Conservation (phyloP, 441 rosid genomes). For the Gossypium trilobum region DNA sequence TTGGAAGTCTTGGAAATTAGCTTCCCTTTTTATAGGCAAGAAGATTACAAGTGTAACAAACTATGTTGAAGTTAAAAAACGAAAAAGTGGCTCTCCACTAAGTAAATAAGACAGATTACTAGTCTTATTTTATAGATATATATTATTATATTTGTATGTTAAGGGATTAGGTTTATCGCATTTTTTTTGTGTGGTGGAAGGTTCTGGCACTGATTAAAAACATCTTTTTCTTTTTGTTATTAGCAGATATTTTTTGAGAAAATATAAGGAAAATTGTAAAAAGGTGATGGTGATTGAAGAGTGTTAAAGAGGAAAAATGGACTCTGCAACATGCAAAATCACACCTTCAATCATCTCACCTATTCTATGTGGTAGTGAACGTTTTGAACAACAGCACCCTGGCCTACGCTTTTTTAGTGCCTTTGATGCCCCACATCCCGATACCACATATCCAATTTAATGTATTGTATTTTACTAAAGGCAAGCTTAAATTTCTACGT, state of each 20-base stretch:
- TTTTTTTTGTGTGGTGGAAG: background rate
- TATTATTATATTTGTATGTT: background rate
- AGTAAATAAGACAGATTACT: slow-evolving; percentile 23
- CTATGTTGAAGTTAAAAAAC: slow-evolving; percentile 8
- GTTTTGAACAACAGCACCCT: slow-evolving; percentile 21
- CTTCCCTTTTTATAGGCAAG: slow-evolving; percentile 30
- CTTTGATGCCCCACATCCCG: slow-evolving; percentile 27
- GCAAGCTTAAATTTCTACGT: background rate
- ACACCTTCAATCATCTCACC: background rate
- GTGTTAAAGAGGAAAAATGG: slow-evolving; percentile 8
- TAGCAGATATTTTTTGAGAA: background rate
- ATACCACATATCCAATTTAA: background rate
- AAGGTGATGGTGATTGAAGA: slow-evolving; percentile 28
- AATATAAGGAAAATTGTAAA: background rate
- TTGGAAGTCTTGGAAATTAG: slow-evolving; percentile 8
- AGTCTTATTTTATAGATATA: background rate
- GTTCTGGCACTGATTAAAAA: background rate
- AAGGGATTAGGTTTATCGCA: slow-evolving; percentile 20
- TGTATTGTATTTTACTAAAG: background rate
- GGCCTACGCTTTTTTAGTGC: slow-evolving; percentile 22
- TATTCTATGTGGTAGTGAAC: slow-evolving; percentile 22
- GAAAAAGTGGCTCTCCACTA: slow-evolving; percentile 27
- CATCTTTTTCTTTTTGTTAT: background rate
- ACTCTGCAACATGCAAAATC: slow-evolving; percentile 23
- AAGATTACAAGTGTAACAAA: background rate